Evolutionary conservation across 768 basidiomycete genomes (phyloP), one percentile per base, ranked within the genome.

Genomic region (Pleurotus eryngii): DNA sequence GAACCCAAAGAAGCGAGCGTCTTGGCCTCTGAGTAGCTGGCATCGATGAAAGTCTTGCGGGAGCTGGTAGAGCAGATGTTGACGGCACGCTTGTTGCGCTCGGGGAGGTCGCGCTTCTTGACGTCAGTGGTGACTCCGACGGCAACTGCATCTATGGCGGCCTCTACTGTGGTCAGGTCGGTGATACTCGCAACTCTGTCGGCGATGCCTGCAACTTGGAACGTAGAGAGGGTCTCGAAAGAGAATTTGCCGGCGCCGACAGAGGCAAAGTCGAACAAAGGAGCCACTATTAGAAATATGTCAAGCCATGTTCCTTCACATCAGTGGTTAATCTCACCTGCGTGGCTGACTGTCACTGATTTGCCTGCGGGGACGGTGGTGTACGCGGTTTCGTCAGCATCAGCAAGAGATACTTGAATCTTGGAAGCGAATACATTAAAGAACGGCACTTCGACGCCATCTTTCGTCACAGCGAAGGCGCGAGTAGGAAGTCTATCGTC

Each of bases 211-310:
- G 64, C 57, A 20, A 71, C 65, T 57, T 70, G 64, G 70, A 81
- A 79, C 49, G 66, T 68, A 9, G 70, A 69, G 24, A 71, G 60
- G n/a, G 78, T 77, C 37, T 64, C 67, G 61, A 81, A 76, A 35
- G 68, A 67, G 68, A 71, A 79, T 11, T 64, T 66, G 5, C 77
- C 77, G 6, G 71, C 60, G 45, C 77, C 78, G 53, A 66, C 67
- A 26, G 71, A 59, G 6, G 70, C 68, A 58, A 80, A 79, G 66
- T 79, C 72, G 65, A 67, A 79, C 39, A 81, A 67, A 2, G 73
- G 59, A n/a, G 73, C 72, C 46, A 79, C 76, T 78, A 56, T 17
- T 15, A 30, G 8, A 30, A 30, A 30, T 1, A 8, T 30, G 9
- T 30, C 30, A 30, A 30, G 30, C 9, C 30, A 5, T 9, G 42